Base-by-base conservation (phyloP, 2,329 filamentous ascomycete genomes). In the Emmonsia crescens region DNA sequence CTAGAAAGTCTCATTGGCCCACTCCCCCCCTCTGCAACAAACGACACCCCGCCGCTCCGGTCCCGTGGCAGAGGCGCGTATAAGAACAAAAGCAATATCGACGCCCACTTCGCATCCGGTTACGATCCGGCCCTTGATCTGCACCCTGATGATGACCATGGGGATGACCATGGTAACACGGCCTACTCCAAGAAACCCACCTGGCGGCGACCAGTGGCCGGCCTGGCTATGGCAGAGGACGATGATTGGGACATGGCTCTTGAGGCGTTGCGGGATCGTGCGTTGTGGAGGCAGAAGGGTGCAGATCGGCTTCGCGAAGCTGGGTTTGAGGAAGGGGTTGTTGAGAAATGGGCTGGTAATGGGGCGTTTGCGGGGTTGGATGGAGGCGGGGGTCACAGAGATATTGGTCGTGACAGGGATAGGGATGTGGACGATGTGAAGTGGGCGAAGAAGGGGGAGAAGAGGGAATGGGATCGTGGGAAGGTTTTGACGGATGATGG, bases 221-320 rank as follows among this genome's bases (percentile, higher is more conserved):
- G 74, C 16, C 69, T 76, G 56, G 80, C 81, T 64, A 75, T 77
- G 1, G 74, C 73, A 2, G 74, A 73, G 27, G 80, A 80, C 33
- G 85, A 87, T 64, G 85, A 89, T 63, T 96, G 91, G 91, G 88
- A 89, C 52, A 84, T 89, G 67, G 85, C 89, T 0, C 78, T 94
- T 0, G 91, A 96, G 74, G 85, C 87, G 4, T 80, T 90, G 61
- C 83, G 88, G 46, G 91, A 96, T 71, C 85, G 90, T n/a, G 84
- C 89, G 66, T 86, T 86, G 66, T 91, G 89, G 84, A 86, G 85
- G 68, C 81, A 86, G 65, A 84, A 86, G 66, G 89, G 91, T 36
- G 89, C 89, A 6, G 86, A 91, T 59, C 79, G 91, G 62, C 76
- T 96, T 63, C 85, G 85, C 40, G 84, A 83, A 24, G 91, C 89